Conservation (phyloP, 805 yeast species). For the Tanozyma kutaoensis region DNA sequence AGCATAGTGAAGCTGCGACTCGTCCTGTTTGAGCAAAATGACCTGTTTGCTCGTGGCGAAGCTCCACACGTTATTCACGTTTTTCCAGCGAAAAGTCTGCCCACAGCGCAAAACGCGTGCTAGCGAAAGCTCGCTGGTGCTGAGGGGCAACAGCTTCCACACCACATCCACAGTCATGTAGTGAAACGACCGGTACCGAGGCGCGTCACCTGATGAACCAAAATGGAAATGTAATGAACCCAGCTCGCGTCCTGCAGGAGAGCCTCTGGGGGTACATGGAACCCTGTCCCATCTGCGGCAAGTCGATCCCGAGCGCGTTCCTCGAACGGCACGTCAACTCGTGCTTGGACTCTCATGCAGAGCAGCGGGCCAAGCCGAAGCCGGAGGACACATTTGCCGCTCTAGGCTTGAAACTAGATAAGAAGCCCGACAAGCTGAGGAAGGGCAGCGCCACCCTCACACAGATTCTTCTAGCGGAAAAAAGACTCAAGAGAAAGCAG, state of each 20-base stretch:
- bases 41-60: slow-evolving; percentile 48
- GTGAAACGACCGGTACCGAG: too few species aligned
- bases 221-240: too few species aligned
- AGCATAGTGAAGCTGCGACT: slow-evolving; percentile 33
- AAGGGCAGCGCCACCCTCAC: slow-evolving; percentile 20
- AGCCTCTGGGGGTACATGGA: too few species aligned
- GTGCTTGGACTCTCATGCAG: slow-evolving; percentile 21
- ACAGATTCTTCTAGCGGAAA: slow-evolving; percentile 20
- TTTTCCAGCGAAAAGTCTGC: slow-evolving; percentile 76
- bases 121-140: slow-evolving; percentile 37
- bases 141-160: slow-evolving; percentile 6
- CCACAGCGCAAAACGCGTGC: slow-evolving; percentile 68
- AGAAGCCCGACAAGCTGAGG: slow-evolving; percentile 7
- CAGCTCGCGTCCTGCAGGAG: too few species aligned
- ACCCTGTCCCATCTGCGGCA: slow-evolving; percentile 24
- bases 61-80: slow-evolving; percentile 49
- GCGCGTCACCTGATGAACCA: too few species aligned
- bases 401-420: slow-evolving; percentile 19
- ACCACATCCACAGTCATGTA: slow-evolving; percentile 7
- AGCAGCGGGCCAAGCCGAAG: not conserved
- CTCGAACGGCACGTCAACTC: slow-evolving; percentile 27
- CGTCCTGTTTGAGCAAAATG: slow-evolving; percentile 52
- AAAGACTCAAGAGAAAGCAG: slow-evolving; percentile 9
- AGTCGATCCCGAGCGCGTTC: slow-evolving; percentile 8
- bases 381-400: slow-evolving; percentile 15